A percentile compares a stretch with the other conserved stretches of the same genome.
Conservation (phyloP, 805 yeast genomes). For the Kodamaea kaohsiungensis region DNA sequence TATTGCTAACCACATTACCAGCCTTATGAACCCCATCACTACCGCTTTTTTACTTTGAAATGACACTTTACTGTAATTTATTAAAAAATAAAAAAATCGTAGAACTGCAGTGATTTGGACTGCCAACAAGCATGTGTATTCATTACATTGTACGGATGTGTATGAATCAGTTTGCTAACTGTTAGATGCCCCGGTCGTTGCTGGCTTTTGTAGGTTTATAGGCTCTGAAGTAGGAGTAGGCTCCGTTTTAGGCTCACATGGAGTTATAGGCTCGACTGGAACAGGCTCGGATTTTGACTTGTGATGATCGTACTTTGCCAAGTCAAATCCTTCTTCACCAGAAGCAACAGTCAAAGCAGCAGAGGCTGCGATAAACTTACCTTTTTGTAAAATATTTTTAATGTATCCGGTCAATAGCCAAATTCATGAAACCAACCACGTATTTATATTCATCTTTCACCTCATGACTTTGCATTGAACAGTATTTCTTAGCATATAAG, state of each 20-base stretch:
- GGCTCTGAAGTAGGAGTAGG: neutral
- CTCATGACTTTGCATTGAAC: too few species aligned
- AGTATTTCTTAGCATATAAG: neutral
- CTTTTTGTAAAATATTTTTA: neutral
- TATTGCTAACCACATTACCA: too few species aligned
- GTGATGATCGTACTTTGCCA: neutral
- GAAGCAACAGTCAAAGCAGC: constrained; percentile 1
- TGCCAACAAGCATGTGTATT: too few species aligned
- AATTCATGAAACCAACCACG: neutral
- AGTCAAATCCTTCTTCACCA: neutral
- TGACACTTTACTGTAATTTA: too few species aligned
- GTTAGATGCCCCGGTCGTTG: too few species aligned
- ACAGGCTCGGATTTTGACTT: neutral
- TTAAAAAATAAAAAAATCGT: too few species aligned
- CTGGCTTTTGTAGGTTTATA: too few species aligned
- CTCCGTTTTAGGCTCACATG: neutral
- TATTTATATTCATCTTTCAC: neutral
- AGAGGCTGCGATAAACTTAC: neutral
- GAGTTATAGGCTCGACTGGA: neutral
- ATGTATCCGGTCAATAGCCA: neutral
- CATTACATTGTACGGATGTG: too few species aligned
- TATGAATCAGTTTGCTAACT: too few species aligned
- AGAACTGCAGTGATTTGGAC: too few species aligned
- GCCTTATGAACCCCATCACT: too few species aligned
- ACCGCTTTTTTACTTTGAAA: too few species aligned